Percentiles rank a stretch among this genome's conserved stretches.
These are phyloP conservation scores for Aspergillus cejpii DNA, from an alignment of 2,329 filamentous ascomycete species.

Conservation along the genomic window DNA sequence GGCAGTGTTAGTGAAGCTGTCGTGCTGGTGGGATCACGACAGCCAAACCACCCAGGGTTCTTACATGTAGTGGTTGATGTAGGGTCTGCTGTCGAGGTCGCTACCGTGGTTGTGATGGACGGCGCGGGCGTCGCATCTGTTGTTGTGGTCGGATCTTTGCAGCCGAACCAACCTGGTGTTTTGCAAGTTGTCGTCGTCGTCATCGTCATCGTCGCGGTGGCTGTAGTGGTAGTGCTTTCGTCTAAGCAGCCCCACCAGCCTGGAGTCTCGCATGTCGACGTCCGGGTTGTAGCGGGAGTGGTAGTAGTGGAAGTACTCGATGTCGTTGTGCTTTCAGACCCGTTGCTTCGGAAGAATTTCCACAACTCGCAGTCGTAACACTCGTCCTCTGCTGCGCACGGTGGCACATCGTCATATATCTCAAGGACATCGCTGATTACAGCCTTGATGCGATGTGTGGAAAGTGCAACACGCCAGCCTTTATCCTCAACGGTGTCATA, in stretches of 20 bases:
- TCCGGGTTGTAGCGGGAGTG: slow-evolving; percentile 29
- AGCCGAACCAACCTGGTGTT: slow-evolving; percentile 37
- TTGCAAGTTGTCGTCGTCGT: slow-evolving; percentile 33
- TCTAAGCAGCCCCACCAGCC: slow-evolving; percentile 43
- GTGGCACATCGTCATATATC: slow-evolving; percentile 72
- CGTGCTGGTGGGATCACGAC: slow-evolving; percentile 24
- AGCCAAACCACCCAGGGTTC: slow-evolving; percentile 33
- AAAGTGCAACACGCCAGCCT: slow-evolving; percentile 85
- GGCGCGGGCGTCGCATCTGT: slow-evolving; percentile 16
- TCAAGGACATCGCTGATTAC: slow-evolving; percentile 84
- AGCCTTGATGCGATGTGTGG: slow-evolving; percentile 80
- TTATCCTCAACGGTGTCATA: slow-evolving; percentile 91
- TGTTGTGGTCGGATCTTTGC: slow-evolving; percentile 33
- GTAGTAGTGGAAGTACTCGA: slow-evolving; percentile 29
- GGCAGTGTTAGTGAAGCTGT: slow-evolving; percentile 12
- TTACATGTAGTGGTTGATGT: slow-evolving; percentile 19
- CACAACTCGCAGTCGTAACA: slow-evolving; percentile 87
- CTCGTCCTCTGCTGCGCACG: slow-evolving; percentile 66
- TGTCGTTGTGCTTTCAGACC: slow-evolving; percentile 61
- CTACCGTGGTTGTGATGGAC: slow-evolving; percentile 15
- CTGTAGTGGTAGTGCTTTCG: slow-evolving; percentile 27
- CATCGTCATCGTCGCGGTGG: slow-evolving; percentile 24
- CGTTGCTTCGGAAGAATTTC: slow-evolving; percentile 94
- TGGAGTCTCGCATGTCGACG: slow-evolving; percentile 37
- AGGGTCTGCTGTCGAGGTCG: slow-evolving; percentile 11